Evolutionary conservation across 305 asterid species (phyloP).

Genomic region (Petunia hybrid): DNA sequence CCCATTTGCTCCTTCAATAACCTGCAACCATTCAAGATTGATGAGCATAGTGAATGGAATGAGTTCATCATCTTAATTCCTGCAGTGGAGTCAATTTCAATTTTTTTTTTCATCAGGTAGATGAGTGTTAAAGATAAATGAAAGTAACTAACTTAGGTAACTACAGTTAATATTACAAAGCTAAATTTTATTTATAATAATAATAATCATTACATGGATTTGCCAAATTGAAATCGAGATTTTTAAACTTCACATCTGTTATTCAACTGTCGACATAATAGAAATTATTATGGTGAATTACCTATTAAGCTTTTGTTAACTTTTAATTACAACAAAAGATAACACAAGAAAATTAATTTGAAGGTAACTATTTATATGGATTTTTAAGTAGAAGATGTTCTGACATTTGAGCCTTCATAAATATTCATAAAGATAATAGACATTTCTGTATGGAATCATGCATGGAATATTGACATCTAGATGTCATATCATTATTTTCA

Average conservation of each 20-base stretch:
- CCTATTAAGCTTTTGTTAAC: background rate
- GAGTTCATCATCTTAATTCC: too few relatives aligned
- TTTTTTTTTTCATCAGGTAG: too few relatives aligned
- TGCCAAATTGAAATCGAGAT: background rate
- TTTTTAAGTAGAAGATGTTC: background rate
- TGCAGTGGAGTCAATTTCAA: too few relatives aligned
- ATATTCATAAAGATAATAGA: too few relatives aligned
- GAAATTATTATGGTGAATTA: background rate
- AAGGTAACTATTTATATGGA: too few relatives aligned
- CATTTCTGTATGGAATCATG: too few relatives aligned
- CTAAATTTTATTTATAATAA: background rate
- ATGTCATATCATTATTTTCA: too few relatives aligned
- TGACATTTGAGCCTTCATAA: background rate
- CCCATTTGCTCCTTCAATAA: too few relatives aligned
- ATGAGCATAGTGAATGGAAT: too few relatives aligned
- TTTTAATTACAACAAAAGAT: background rate
- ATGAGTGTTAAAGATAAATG: background rate
- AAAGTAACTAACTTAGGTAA: background rate
- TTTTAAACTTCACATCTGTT: background rate
- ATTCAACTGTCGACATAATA: background rate
- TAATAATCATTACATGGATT: background rate
- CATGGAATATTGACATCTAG: too few relatives aligned
- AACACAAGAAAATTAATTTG: background rate
- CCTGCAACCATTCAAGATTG: too few relatives aligned
- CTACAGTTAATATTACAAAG: background rate